Evolutionary conservation across 139 green algal genomes (phyloP).

Genomic region (Mychonastes homosphaera): DNA sequence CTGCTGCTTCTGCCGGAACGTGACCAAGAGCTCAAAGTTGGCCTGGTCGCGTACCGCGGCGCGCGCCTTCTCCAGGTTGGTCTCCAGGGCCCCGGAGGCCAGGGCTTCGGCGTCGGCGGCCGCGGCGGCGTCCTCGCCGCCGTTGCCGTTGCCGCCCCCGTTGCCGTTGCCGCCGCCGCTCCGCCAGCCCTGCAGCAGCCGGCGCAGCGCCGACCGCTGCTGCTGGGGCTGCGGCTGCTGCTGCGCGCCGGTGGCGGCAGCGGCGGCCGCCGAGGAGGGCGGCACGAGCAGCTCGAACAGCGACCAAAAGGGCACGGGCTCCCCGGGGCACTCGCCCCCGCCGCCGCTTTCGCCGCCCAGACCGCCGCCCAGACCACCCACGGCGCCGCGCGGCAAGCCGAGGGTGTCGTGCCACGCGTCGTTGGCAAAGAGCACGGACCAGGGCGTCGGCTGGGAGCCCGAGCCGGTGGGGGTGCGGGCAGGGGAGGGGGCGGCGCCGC

Average conservation of each 20-base stretch:
- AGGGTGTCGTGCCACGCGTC: conserved; percentile 45
- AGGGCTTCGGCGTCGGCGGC: not conserved
- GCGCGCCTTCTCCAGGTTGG: too few species aligned
- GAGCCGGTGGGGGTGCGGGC: too few species aligned
- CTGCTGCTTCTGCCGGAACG: not conserved
- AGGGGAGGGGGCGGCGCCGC: too few species aligned
- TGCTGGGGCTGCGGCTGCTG: too few species aligned
- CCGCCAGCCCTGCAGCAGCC: too few species aligned
- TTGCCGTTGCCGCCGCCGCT: too few species aligned
- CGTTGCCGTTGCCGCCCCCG: not conserved
- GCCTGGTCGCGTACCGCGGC: too few species aligned
- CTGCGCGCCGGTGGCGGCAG: not conserved
- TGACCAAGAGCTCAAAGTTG: conserved; percentile 1
- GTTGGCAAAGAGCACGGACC: conserved; percentile 66
- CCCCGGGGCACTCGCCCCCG: too few species aligned
- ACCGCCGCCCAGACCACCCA: too few species aligned
- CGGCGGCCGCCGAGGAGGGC: not conserved
- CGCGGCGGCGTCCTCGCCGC: not conserved
- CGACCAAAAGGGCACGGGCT: conserved; percentile 43
- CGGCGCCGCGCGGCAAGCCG: conserved; percentile 4
- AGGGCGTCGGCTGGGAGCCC: too few species aligned
- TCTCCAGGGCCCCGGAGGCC: not conserved
- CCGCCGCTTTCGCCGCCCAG: not conserved
- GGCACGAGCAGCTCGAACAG: conserved; percentile 24
- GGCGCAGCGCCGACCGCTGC: too few species aligned